Conservation (phyloP, 257 asterid species). For the Anisodus tanguticus region DNA sequence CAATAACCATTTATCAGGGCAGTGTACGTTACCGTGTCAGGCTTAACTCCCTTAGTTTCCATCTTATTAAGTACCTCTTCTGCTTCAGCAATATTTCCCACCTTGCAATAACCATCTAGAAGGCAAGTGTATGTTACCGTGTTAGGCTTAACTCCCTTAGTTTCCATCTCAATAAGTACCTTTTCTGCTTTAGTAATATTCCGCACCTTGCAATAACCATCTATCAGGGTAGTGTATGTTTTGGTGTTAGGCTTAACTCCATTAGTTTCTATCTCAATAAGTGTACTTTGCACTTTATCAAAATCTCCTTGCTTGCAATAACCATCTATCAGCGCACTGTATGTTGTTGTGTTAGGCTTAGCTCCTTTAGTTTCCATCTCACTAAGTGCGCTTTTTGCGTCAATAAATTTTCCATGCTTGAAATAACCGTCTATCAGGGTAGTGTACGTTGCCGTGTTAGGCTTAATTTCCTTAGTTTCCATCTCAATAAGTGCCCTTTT, state of each 20-base stretch:
- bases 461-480: constrained; percentile 41
- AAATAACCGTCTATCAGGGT: neutral
- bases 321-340: neutral
- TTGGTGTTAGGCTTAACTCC: constrained; percentile 53
- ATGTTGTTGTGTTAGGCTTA: neutral
- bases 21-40: constrained; percentile 49
- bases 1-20: constrained; percentile 64
- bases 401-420: neutral
- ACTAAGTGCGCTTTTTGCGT: neutral
- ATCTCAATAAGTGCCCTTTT: constrained; percentile 35
- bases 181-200: constrained; percentile 46
- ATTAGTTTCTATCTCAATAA: constrained; percentile 55
- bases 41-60: constrained; percentile 41
- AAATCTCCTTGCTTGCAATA: neutral
- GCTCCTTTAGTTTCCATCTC: neutral
- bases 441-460: constrained; percentile 38
- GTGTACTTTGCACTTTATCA: constrained; percentile 8
- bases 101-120: constrained; percentile 46
- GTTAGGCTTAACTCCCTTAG: constrained; percentile 41
- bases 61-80: constrained; percentile 28
- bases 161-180: constrained; percentile 33
- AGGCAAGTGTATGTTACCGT: constrained; percentile 41
- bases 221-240: constrained; percentile 56
- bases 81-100: constrained; percentile 52
- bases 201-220: constrained; percentile 64